Conservation (phyloP, 2,329 filamentous ascomycete species). For the Oidium heveae region DNA sequence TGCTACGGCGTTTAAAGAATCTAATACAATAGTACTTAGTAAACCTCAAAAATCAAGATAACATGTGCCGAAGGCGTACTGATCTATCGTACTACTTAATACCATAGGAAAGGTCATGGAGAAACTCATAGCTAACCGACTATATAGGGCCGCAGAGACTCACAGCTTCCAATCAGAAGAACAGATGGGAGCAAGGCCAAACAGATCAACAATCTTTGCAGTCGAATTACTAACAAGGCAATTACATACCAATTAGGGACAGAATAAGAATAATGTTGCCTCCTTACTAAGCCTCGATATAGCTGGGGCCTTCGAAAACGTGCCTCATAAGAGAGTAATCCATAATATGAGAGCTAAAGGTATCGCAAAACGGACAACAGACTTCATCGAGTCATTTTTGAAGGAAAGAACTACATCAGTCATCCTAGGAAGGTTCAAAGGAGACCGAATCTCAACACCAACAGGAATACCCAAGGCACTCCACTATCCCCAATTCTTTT, state of each 20-base stretch:
- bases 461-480: not conserved
- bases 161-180: not conserved
- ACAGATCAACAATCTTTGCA: not conserved
- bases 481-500: not conserved
- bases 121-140: not conserved
- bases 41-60: not conserved
- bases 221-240: not conserved
- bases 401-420: not conserved
- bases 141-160: not conserved
- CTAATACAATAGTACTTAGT: not conserved
- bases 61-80: not conserved
- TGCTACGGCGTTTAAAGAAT: not conserved
- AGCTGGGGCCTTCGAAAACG: not conserved
- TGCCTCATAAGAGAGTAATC: not conserved
- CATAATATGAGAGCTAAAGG: not conserved
- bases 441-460: not conserved
- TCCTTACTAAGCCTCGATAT: not conserved
- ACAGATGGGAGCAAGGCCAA: not conserved
- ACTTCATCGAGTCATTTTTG: not conserved
- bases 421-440: not conserved
- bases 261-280: not conserved
- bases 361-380: not conserved
- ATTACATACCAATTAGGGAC: not conserved
- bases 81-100: not conserved
- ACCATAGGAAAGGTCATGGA: not conserved